These are phyloP conservation scores for Zizania latifolia DNA, from an alignment of 176 grass and related monocot species.

Conservation along the genomic window DNA sequence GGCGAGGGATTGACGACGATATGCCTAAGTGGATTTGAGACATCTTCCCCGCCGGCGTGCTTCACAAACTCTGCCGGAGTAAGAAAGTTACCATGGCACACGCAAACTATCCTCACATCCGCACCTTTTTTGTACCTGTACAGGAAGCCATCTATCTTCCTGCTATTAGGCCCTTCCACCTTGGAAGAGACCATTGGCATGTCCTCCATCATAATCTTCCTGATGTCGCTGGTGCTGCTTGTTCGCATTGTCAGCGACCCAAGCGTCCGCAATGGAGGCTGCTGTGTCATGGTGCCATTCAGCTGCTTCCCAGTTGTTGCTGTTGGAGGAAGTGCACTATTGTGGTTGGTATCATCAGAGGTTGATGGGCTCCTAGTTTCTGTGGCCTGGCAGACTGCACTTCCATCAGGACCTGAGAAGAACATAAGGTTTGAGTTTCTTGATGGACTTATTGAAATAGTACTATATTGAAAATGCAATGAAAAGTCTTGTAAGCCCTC, in stretches of 20 bases:
- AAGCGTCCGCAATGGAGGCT: slow-evolving; percentile 31
- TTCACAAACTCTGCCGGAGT: slow-evolving; percentile 90
- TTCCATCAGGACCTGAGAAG: slow-evolving; percentile 25
- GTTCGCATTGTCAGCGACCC: slow-evolving; percentile 37
- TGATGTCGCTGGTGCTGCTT: slow-evolving; percentile 19
- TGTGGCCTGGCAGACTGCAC: slow-evolving; percentile 3
- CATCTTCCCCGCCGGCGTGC: slow-evolving; percentile 67
- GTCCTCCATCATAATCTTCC: slow-evolving; percentile 71
- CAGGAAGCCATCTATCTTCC: slow-evolving; percentile 73
- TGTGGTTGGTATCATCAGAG: slow-evolving; percentile 27
- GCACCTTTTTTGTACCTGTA: slow-evolving; percentile 71
- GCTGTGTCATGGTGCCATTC: neutral
- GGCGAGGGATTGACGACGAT: slow-evolving; percentile 56
- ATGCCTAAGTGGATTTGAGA: slow-evolving; percentile 66
- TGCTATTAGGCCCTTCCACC: slow-evolving; percentile 50
- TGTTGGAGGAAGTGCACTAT: neutral
- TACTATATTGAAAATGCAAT: too few species aligned
- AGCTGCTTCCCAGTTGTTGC: neutral
- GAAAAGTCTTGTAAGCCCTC: too few species aligned
- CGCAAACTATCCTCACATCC: slow-evolving; percentile 80
- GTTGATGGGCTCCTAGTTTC: slow-evolving; percentile 20
- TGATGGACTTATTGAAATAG: too few species aligned
- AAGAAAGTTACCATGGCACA: slow-evolving; percentile 87
- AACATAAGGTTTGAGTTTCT: neutral
- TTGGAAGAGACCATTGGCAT: slow-evolving; percentile 85